A percentile compares a stretch with the other conserved stretches of the same genome.
Conservation (phyloP, 495 filamentous ascomycete genomes). For the Acidiella bohemica region DNA sequence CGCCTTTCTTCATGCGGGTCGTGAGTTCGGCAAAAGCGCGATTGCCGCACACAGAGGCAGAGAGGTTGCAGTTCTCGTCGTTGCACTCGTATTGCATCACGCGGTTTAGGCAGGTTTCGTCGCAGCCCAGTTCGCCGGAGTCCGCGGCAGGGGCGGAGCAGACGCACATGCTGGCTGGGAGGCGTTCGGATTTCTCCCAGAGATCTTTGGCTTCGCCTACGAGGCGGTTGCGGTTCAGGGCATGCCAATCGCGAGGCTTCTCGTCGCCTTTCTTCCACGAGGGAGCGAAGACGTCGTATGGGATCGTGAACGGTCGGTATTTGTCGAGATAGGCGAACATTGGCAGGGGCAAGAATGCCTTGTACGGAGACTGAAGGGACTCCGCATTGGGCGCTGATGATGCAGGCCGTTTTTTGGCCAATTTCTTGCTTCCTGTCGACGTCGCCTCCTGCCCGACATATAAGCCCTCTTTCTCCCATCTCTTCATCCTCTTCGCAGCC, state of each 20-base stretch:
- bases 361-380: slow-evolving; percentile 24
- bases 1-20: slow-evolving; percentile 30
- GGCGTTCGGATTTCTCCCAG: slow-evolving; percentile 67
- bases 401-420: slow-evolving; percentile 45
- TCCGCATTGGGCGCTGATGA: slow-evolving; percentile 33
- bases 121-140: slow-evolving; percentile 64
- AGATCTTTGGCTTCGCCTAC: slow-evolving; percentile 73
- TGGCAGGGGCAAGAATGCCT: slow-evolving; percentile 12
- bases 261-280: slow-evolving; percentile 68
- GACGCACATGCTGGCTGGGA: slow-evolving; percentile 66
- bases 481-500: slow-evolving; percentile 21
- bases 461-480: slow-evolving; percentile 69
- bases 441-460: slow-evolving; percentile 70
- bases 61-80: slow-evolving; percentile 70
- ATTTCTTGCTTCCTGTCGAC: slow-evolving; percentile 45
- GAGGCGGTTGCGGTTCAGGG: slow-evolving; percentile 83
- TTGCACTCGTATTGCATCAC: slow-evolving; percentile 98
- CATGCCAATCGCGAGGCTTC: slow-evolving; percentile 81
- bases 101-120: slow-evolving; percentile 79
- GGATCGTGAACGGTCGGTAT: slow-evolving; percentile 70
- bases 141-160: slow-evolving; percentile 40
- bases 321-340: slow-evolving; percentile 41
- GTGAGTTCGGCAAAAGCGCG: slow-evolving; percentile 66
- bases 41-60: slow-evolving; percentile 59
- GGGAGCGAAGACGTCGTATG: slow-evolving; percentile 73